A percentile compares a stretch with the other conserved stretches of the same genome.
These are phyloP conservation scores for Hericium coralloides DNA, from an alignment of 768 basidiomycete species.

Conservation along the genomic window DNA sequence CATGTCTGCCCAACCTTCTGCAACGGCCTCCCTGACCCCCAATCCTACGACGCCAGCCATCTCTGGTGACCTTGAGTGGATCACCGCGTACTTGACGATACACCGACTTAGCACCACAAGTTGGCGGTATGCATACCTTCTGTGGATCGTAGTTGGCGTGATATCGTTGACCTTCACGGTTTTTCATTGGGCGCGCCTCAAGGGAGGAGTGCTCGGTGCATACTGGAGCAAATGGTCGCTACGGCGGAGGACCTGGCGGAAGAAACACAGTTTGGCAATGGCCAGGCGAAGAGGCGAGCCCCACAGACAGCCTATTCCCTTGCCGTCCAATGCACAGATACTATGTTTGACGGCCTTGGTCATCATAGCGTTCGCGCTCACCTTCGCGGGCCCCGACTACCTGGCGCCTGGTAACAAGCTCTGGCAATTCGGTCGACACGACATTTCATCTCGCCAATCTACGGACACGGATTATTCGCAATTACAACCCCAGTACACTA, in stretches of 20 bases:
- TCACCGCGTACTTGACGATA: slow-evolving; percentile 46
- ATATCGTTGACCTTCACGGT: slow-evolving; percentile 32
- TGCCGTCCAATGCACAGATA: slow-evolving; percentile 61
- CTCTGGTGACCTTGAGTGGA: slow-evolving; percentile 39
- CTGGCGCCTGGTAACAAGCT: slow-evolving; percentile 40
- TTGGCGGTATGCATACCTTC: slow-evolving; percentile 46
- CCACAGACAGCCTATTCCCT: slow-evolving; percentile 32
- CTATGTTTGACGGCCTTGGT: slow-evolving; percentile 38
- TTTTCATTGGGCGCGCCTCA: slow-evolving; percentile 34
- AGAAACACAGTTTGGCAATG: slow-evolving; percentile 31
- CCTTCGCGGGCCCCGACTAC: slow-evolving; percentile 62
- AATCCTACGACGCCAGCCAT: slow-evolving; percentile 37
- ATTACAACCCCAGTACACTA: slow-evolving; percentile 46
- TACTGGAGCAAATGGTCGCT: slow-evolving; percentile 51
- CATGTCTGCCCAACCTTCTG: not conserved
- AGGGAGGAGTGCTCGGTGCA: slow-evolving; percentile 38
- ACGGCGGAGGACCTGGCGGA: slow-evolving; percentile 49
- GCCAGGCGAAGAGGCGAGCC: slow-evolving; percentile 25
- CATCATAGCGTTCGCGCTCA: slow-evolving; percentile 33
- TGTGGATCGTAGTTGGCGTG: slow-evolving; percentile 46
- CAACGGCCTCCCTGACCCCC: slow-evolving; percentile 7
- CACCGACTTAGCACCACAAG: slow-evolving; percentile 45
- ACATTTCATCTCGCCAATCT: not conserved
- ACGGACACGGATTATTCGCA: slow-evolving; percentile 20
- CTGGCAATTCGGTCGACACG: slow-evolving; percentile 28